Conservation (phyloP, 305 asterid species). For the Solanum chacoense region DNA sequence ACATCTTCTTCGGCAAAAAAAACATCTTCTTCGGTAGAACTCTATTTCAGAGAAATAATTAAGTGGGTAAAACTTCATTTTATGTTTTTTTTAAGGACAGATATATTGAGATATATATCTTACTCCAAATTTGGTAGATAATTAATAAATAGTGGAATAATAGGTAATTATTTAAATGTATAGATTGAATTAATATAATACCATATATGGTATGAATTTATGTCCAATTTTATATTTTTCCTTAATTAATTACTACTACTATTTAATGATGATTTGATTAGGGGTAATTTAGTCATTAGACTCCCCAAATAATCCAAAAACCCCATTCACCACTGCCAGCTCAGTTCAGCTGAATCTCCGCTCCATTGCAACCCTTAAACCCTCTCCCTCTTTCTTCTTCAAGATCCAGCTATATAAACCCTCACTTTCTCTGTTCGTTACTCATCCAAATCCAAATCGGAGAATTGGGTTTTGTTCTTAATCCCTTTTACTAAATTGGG, state of each 20-base stretch:
- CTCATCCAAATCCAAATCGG: not conserved
- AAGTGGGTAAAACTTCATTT: not conserved
- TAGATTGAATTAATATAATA: not conserved
- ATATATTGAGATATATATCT: no score
- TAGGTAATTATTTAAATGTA: not conserved
- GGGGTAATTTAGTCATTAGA: not conserved
- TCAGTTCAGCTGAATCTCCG: constrained; percentile 3
- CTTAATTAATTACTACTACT: not conserved
- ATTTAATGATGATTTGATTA: not conserved
- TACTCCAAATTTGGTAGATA: not conserved
- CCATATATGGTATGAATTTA: not conserved
- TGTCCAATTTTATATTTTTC: no score
- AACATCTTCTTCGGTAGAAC: no score
- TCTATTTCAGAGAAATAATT: no score
- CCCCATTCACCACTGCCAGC: not conserved
- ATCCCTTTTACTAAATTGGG: not conserved
- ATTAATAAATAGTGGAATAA: not conserved
- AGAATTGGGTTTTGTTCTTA: not conserved
- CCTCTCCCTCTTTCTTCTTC: not conserved
- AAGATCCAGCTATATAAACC: not conserved
- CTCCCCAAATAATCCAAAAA: not conserved
- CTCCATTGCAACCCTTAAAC: not conserved
- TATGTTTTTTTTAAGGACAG: no score
- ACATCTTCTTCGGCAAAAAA: no score
- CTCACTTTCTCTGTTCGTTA: not conserved